phyloP scores from a whole-genome alignment of 805 yeast genomes.

The Saturnispora saitoi region DNA sequence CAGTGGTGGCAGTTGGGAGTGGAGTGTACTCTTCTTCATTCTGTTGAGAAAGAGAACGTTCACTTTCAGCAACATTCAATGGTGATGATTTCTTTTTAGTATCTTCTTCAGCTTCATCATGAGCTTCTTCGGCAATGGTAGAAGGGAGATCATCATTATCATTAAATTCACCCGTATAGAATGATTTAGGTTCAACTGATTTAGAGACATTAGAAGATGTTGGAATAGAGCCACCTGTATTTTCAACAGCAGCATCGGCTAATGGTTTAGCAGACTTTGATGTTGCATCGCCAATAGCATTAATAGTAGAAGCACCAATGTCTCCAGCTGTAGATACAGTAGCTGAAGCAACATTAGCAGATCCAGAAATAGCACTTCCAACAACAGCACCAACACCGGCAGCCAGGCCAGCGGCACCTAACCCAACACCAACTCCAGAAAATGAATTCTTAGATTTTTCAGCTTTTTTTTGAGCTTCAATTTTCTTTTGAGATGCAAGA shows the following conservation, averaged over 20 bases:
- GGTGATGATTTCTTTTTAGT: background rate
- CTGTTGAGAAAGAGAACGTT: background rate
- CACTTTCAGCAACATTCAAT: background rate
- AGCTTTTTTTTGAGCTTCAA: slow-evolving; percentile 28
- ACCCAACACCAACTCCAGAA: slow-evolving; percentile 4
- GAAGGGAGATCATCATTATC: slow-evolving; percentile 11
- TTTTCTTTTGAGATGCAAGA: slow-evolving; percentile 22
- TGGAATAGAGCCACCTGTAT: slow-evolving; percentile 16
- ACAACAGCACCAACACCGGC: slow-evolving; percentile 13
- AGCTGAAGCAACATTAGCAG: slow-evolving; percentile 13
- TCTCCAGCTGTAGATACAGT: slow-evolving; percentile 10
- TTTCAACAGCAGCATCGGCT: background rate
- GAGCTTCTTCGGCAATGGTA: slow-evolving; percentile 17
- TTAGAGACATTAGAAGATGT: slow-evolving; percentile 11
- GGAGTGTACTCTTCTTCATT: background rate
- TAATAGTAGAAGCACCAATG: slow-evolving; percentile 15
- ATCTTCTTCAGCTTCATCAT: background rate
- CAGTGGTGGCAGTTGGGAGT: slow-evolving; percentile 7
- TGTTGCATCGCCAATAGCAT: slow-evolving; percentile 13
- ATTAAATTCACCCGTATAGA: slow-evolving; percentile 10
- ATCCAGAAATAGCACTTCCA: slow-evolving; percentile 6
- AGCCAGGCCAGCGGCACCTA: slow-evolving; percentile 22
- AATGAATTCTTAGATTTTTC: slow-evolving; percentile 19
- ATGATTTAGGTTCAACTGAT: slow-evolving; percentile 12
- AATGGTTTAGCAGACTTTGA: slow-evolving; percentile 19